Conservation (phyloP, 768 basidiomycete genomes). For the Termitomyces sp. region DNA sequence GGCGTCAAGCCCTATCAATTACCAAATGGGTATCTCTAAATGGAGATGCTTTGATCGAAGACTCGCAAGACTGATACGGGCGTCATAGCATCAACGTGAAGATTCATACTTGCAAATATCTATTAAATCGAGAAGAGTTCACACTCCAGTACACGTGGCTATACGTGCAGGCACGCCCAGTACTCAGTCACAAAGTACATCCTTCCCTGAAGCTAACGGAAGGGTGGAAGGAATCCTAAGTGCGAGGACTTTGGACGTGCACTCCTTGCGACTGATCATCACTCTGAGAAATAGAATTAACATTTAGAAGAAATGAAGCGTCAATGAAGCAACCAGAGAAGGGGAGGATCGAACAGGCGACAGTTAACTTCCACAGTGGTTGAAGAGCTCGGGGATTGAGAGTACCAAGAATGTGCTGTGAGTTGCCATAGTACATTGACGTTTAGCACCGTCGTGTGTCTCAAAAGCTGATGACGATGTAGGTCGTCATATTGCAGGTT, state of each 20-base stretch:
- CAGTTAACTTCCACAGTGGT: background rate
- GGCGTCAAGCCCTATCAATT: background rate
- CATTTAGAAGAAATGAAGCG: background rate
- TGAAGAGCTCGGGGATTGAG: background rate
- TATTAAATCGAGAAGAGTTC: background rate
- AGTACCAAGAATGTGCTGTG: background rate
- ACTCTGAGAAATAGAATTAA: conserved; percentile 8
- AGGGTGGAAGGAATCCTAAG: background rate
- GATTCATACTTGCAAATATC: background rate
- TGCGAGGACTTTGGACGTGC: background rate
- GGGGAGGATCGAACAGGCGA: background rate
- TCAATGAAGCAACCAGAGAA: background rate
- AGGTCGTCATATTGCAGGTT: background rate
- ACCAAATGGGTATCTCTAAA: conserved; percentile 1
- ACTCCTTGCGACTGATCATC: background rate
- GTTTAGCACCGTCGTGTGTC: background rate
- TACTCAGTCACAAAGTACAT: background rate
- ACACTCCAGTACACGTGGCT: background rate
- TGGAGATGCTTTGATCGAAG: background rate
- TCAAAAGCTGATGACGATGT: background rate
- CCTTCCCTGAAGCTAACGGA: background rate
- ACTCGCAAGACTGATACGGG: background rate
- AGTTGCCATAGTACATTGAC: background rate
- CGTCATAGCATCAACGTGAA: background rate
- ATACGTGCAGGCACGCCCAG: background rate